Conservation (phyloP, 2,329 filamentous ascomycete genomes). For the Aspergillus costaricaensis region DNA sequence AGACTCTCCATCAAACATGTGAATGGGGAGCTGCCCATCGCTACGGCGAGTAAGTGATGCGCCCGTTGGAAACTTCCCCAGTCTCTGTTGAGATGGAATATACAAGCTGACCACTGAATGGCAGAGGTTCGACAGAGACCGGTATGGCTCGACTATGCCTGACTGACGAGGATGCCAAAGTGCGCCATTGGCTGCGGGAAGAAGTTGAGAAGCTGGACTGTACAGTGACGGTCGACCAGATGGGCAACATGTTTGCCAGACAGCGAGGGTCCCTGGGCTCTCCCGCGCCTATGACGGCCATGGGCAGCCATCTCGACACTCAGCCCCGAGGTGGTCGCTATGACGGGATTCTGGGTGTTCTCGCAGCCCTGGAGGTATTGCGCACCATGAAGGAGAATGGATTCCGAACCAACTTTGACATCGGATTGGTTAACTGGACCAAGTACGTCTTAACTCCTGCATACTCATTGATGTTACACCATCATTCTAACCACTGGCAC, state of each 20-base stretch:
- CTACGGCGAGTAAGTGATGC: conserved; percentile 30
- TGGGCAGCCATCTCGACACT: conserved; percentile 48
- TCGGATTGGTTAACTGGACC: conserved; percentile 65
- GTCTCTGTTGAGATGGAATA: no score
- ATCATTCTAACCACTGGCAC: background rate
- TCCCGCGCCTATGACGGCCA: conserved; percentile 37
- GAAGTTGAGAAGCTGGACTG: conserved; percentile 64
- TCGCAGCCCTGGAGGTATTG: conserved; percentile 70
- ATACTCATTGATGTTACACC: background rate
- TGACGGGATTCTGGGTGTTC: conserved; percentile 72
- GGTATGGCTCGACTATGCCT: conserved; percentile 73
- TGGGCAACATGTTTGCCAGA: conserved; percentile 46
- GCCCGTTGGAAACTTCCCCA: background rate
- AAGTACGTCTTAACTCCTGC: conserved; percentile 44
- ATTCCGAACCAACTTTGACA: conserved; percentile 65
- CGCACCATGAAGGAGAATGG: conserved; percentile 64
- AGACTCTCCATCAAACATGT: conserved; percentile 35
- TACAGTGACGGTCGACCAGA: conserved; percentile 63
- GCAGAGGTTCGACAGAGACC: conserved; percentile 27
- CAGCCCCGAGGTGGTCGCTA: conserved; percentile 53
- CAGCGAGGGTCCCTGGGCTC: conserved; percentile 23
- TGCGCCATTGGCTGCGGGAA: conserved; percentile 68
- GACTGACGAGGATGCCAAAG: conserved; percentile 67
- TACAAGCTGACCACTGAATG: no score
- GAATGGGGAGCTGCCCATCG: conserved; percentile 34